Evolutionary conservation across 2,329 filamentous ascomycete species (phyloP), one percentile per base, ranked within the genome.

Genomic region (Colletotrichum lindemuthianum): DNA sequence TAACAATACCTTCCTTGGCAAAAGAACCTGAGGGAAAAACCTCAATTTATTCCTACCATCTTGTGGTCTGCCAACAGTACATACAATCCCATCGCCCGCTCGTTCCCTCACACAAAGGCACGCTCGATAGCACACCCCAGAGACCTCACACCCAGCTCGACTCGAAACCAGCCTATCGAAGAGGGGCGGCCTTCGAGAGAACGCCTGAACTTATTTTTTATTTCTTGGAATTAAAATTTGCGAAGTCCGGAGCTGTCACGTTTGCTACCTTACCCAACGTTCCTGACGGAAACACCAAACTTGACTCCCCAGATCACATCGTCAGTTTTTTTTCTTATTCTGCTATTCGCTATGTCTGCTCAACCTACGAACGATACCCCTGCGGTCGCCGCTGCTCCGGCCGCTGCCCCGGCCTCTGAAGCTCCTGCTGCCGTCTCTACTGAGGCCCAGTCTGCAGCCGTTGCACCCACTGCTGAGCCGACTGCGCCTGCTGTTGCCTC

Each of bases 291-390:
- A 39, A n/a, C 39, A 34, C 36, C n/a, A 32, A 15, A 32, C 15
- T 9, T 7, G 36, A 40, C 44, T 44, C 15, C 7, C 41, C 48
- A 51, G 34, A n/a, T 57, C 36, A 47, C 51, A 51, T 43, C 44
- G 37, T 43, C 15, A 33, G 48, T 13, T 15, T 52, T 47, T 36
- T 43, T 48, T 44, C 41, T 16, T 45, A 33, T 24, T 24, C 24
- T 24, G 24, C 24, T 24, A 24, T 24, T 44, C 55, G 69, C 57
- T 67, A 77, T 77, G 74, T 68, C 76, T 63, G 55, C 72, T 41
- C 64, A 66, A 24, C 12, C 55, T 24, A 49, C 54, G 72, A 76
- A 66, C 70, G 75, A 49, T 48, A 63, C 51, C 24, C 67, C 44
- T 52, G 51, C 44, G 15, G 33, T 57, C 13, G 63, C 43, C 9